Base-by-base conservation (phyloP, 2,329 filamentous ascomycete genomes). In the Cryphonectria japonica region DNA sequence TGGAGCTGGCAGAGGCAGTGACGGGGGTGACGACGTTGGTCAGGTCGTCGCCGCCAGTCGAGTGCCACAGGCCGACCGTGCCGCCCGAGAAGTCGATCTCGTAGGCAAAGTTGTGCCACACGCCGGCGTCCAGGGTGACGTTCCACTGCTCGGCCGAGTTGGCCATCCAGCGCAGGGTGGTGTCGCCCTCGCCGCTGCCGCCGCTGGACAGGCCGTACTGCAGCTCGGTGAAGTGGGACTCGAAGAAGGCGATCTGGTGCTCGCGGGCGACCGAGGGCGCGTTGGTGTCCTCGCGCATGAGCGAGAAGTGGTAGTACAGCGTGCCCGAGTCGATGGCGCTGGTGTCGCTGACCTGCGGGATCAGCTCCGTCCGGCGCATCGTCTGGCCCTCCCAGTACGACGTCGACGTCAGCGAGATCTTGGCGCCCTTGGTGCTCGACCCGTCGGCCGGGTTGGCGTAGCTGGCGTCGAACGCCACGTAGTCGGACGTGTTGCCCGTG, bases 91-190 rank as follows among this genome's bases (percentile, higher is more conserved):
- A 93, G 80, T 92, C 86, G 73, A 92, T 91, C 76, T 89, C 89
- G 76, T 92, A 92, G 62, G 89, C 90, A 76, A 92, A 84, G 77
- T 93, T 93, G 78, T 92, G 90, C 90, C 90, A 92, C 4, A 88
- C 85, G 52, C 85, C 88, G 1, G 89, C 83, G 65, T 83, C 83
- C 77, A 90, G 87, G 69, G 85, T 82, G 0, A 83, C 82, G 74
- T 85, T 86, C 89, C 89, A 92, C 74, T 91, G 82, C 64, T 84
- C 85, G 73, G 83, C 79, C 16, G 87, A 85, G 70, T 83, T 82
- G 7, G 88, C 87, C 78, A 87, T 85, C 88, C 90, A 92, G 74
- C 87, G 85, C 72, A 92, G 82, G 73, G 85, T 84, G 62, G 83
- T 80, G 69, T 85, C 82, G 14, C 77, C 75, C 13, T 78, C 80